phyloP scores from a whole-genome alignment of 495 filamentous ascomycete genomes.

The Podospora pseudocomata region DNA sequence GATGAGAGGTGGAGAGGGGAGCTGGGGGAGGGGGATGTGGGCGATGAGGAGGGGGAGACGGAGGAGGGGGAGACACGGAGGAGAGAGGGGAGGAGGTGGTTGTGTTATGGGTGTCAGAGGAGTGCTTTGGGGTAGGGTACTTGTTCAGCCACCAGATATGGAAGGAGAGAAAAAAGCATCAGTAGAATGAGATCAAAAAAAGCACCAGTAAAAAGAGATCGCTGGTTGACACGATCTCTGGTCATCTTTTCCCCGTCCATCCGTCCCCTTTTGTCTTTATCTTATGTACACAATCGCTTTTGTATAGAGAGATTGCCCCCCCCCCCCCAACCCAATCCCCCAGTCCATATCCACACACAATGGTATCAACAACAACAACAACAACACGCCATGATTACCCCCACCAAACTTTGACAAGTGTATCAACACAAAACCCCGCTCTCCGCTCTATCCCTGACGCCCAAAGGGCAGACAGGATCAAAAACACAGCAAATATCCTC shows the following conservation, averaged over 20 bases:
- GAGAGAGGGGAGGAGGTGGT: slow-evolving; percentile 14
- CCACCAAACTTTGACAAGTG: background rate
- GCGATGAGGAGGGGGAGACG: background rate
- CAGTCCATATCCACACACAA: background rate
- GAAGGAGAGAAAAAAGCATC: background rate
- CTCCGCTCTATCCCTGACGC: too few species aligned
- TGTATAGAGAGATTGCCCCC: background rate
- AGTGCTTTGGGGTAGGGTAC: slow-evolving; percentile 36
- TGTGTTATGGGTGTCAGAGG: slow-evolving; percentile 56
- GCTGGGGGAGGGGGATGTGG: slow-evolving; percentile 28
- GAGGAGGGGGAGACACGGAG: slow-evolving; percentile 4
- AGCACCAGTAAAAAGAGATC: background rate
- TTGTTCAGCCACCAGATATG: background rate
- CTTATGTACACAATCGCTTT: background rate
- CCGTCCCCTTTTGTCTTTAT: background rate
- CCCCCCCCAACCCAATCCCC: background rate
- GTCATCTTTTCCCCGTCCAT: background rate
- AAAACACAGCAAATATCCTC: too few species aligned
- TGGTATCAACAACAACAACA: background rate
- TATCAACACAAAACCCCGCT: too few species aligned
- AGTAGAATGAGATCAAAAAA: background rate
- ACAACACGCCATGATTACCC: background rate
- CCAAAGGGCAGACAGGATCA: too few species aligned
- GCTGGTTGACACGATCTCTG: background rate
- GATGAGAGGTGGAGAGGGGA: slow-evolving; percentile 51